Conservation (phyloP, 148 eudicot species). For the Rhododendron simsii region DNA sequence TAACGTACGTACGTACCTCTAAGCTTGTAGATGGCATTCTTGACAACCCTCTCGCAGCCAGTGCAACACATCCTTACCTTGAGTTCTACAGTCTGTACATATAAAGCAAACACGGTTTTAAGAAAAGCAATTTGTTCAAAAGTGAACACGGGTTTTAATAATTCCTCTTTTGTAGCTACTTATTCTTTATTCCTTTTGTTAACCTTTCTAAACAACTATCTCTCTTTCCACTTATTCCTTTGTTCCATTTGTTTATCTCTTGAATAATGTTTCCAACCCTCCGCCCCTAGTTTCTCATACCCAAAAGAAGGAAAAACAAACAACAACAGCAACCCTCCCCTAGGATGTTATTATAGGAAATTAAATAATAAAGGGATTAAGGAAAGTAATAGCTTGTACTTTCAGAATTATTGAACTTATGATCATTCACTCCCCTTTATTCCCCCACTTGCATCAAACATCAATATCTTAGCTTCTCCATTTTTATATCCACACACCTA, state of each 20-base stretch:
- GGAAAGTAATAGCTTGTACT: not conserved
- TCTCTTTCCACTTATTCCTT: not conserved
- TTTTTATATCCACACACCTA: not conserved
- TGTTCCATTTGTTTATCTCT: not conserved
- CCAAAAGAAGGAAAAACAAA: not conserved
- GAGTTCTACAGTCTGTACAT: conserved; percentile 71
- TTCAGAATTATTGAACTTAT: not conserved
- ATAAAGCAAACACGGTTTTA: conserved; percentile 9
- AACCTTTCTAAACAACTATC: not conserved
- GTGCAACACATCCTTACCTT: conserved; percentile 96
- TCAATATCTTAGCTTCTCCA: not conserved
- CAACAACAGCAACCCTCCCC: not conserved
- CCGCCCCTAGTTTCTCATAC: not conserved
- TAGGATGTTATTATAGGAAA: not conserved
- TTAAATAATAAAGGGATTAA: not conserved
- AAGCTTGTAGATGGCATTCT: conserved; percentile 69
- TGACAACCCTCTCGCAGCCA: conserved; percentile 90
- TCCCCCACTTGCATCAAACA: not conserved
- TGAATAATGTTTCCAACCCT: not conserved
- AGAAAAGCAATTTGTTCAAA: not conserved
- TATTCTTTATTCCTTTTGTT: conserved; percentile 3
- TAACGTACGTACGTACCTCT: conserved; percentile 43
- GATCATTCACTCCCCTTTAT: not conserved
- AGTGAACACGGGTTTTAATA: not conserved
- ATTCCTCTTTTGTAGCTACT: not conserved